A percentile compares a stretch with the other conserved stretches of the same genome.
Evolutionary conservation across 345 rosid species (phyloP).

Genomic region (Kandelia obovata): DNA sequence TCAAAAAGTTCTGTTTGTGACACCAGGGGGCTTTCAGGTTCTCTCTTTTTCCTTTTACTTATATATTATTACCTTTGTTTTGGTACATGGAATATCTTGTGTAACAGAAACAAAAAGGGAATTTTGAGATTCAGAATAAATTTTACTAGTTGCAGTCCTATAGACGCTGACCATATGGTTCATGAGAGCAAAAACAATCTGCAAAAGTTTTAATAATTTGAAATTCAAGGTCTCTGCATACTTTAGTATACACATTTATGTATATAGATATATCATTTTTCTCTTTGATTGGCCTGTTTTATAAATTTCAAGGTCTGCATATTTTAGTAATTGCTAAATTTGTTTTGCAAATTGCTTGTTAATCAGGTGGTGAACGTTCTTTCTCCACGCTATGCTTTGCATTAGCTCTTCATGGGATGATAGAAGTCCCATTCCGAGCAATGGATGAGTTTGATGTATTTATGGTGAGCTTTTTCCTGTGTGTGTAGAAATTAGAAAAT

Average conservation of each 20-base stretch:
- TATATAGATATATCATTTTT: too few relatives aligned
- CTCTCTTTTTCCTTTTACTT: conserved; percentile 5
- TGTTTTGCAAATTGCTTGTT: conserved; percentile 13
- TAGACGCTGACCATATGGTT: neutral
- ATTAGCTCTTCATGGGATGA: conserved; percentile 86
- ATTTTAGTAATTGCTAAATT: neutral
- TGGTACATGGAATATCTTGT: neutral
- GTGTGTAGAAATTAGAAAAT: neutral
- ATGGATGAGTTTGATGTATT: conserved; percentile 99
- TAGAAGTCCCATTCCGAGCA: conserved; percentile 93
- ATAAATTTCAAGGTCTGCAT: too few relatives aligned
- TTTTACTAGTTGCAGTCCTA: too few relatives aligned
- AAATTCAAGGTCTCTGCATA: too few relatives aligned
- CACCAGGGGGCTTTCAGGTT: conserved; percentile 96
- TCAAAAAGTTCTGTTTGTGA: conserved; percentile 70
- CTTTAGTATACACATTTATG: too few relatives aligned
- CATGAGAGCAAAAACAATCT: neutral
- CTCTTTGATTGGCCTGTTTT: too few relatives aligned
- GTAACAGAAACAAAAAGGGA: too few relatives aligned
- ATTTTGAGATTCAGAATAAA: too few relatives aligned
- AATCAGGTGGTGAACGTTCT: conserved; percentile 92
- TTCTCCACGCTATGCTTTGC: conserved; percentile 96
- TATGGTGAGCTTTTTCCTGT: conserved; percentile 48
- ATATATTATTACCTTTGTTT: neutral
- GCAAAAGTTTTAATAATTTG: neutral